Evolutionary conservation across 192 early-diverging fungal genomes (phyloP).

Genomic region (Coemansia sp.): DNA sequence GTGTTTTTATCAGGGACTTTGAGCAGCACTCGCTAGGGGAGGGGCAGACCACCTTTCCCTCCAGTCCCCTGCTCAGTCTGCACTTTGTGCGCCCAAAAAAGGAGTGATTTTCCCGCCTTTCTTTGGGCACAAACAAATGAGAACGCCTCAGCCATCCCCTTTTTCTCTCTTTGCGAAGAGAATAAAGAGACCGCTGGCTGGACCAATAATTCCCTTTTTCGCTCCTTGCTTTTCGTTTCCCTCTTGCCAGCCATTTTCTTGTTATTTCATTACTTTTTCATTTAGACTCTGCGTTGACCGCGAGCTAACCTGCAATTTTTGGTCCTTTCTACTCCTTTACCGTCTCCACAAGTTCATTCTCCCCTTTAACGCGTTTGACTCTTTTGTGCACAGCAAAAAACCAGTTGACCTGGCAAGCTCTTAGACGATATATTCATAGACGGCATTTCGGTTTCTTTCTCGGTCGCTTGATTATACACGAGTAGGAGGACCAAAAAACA

Average conservation of each 20-base stretch:
- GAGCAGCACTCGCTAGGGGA: not conserved
- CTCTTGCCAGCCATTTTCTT: conserved; percentile 12
- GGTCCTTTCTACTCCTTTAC: conserved; percentile 4
- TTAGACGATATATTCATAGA: not conserved
- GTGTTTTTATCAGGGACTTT: not conserved
- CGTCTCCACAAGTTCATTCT: not conserved
- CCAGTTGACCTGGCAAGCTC: conserved; percentile 17
- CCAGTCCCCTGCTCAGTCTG: not conserved
- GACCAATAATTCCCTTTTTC: not conserved
- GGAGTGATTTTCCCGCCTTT: conserved; percentile 8
- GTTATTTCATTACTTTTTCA: conserved; percentile 15
- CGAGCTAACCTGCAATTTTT: conserved; percentile 31
- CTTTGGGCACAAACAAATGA: conserved; percentile 9
- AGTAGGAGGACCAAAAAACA: conserved; percentile 14
- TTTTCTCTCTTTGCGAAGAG: not conserved
- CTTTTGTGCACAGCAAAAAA: not conserved
- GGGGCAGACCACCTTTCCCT: not conserved
- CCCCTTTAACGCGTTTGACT: too few species aligned
- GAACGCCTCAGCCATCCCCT: conserved; percentile 6
- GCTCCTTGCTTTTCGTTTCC: conserved; percentile 22
- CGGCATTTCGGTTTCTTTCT: not conserved
- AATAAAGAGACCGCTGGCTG: conserved; percentile 5
- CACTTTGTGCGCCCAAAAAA: not conserved
- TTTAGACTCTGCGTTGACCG: conserved; percentile 57
- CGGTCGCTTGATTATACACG: not conserved